phyloP scores from a whole-genome alignment of 176 grass and related monocot species.

The Lolium perenne region DNA sequence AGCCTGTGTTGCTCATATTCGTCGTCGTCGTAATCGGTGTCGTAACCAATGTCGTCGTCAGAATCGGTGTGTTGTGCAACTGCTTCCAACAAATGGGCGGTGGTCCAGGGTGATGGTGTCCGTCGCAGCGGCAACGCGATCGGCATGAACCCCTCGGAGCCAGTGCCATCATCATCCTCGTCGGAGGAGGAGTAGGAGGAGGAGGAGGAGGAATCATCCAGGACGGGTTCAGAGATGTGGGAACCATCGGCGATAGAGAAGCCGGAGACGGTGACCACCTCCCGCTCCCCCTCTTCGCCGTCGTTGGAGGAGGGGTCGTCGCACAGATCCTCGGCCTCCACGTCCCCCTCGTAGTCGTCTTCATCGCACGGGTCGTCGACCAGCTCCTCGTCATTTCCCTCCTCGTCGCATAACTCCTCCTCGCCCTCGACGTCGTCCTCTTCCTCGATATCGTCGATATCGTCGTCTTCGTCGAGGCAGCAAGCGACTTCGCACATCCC shows the following conservation, averaged over 20 bases:
- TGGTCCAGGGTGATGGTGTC: background rate
- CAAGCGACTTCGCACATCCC: background rate
- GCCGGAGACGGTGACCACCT: conserved; percentile 8
- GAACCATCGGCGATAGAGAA: conserved; percentile 14
- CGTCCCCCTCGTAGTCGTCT: background rate
- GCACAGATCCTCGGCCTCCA: background rate
- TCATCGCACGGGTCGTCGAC: background rate
- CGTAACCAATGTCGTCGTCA: background rate
- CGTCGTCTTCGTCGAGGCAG: background rate
- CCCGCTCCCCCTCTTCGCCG: background rate
- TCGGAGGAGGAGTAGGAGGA: no score
- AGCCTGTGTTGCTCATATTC: conserved; percentile 13
- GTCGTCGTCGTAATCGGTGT: conserved; percentile 8
- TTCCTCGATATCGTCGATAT: background rate
- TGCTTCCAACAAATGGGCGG: conserved; percentile 18
- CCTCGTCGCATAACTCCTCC: background rate
- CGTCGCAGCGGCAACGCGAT: background rate
- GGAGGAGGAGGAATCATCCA: background rate
- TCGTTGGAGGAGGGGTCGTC: conserved; percentile 1
- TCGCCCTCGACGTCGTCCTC: background rate
- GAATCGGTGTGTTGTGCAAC: conserved; percentile 8
- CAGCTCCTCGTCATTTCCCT: background rate
- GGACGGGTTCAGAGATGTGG: background rate
- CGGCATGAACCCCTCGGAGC: background rate
- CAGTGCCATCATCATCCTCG: conserved; percentile 16